These are phyloP conservation scores for Kurtzmaniella quercitrusa DNA, from an alignment of 1,139 yeast species.

Conservation along the genomic window DNA sequence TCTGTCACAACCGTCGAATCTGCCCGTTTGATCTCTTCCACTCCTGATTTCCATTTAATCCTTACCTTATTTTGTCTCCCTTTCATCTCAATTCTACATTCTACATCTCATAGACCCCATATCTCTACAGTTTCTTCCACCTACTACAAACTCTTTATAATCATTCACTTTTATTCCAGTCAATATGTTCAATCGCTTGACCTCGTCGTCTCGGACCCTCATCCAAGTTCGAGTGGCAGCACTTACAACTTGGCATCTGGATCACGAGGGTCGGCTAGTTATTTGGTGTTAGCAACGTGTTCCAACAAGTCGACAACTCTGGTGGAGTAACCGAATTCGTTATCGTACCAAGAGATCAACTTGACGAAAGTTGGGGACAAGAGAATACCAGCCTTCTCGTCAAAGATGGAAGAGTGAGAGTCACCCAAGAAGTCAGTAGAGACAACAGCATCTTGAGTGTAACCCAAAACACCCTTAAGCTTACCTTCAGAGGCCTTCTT, in stretches of 20 bases:
- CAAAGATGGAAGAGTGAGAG: conserved; percentile 75
- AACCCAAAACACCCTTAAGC: conserved; percentile 73
- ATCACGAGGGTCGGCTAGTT: conserved; percentile 18
- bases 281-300: conserved; percentile 55
- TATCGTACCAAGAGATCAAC: conserved; percentile 87
- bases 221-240: conserved; percentile 2
- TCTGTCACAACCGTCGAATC: no score
- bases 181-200: background rate
- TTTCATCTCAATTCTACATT: no score
- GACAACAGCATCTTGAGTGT: conserved; percentile 85
- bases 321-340: conserved; percentile 89
- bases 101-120: background rate
- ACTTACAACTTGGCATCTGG: conserved; percentile 10
- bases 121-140: background rate
- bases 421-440: conserved; percentile 82
- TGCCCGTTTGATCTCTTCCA: no score
- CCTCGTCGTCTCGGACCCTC: conserved; percentile 2
- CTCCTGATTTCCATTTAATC: no score
- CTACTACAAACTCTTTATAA: no score
- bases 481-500: conserved; percentile 67
- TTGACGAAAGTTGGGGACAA: conserved; percentile 79
- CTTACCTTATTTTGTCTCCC: no score
- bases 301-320: conserved; percentile 84
- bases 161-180: background rate
- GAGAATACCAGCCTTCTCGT: conserved; percentile 80